These are phyloP conservation scores for Skeletonema menzelii DNA, from an alignment of 108 stramenopile genomes.

Conservation along the genomic window DNA sequence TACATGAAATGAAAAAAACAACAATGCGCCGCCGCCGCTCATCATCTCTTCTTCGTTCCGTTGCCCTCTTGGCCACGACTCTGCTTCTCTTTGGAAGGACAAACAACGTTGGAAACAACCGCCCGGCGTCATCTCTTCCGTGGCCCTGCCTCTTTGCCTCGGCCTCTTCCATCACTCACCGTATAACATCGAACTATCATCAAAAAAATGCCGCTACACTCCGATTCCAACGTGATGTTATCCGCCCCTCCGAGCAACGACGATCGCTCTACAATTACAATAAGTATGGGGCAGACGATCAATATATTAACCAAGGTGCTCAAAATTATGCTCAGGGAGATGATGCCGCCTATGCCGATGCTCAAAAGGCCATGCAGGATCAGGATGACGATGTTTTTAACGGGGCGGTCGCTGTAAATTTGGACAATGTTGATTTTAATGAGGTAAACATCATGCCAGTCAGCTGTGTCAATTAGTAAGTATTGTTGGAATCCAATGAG, in stretches of 20 bases:
- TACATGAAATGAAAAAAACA: neutral
- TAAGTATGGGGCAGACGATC: conserved; percentile 2
- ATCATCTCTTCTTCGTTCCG: neutral
- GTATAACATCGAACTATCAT: conserved; percentile 8
- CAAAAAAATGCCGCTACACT: neutral
- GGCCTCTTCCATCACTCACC: conserved; percentile 18
- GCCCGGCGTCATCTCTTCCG: neutral
- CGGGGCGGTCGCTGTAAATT: neutral
- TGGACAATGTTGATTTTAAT: conserved; percentile 61
- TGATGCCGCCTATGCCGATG: conserved; percentile 6
- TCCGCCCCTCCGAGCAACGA: neutral
- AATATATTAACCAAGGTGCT: conserved; percentile 8
- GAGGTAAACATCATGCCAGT: conserved; percentile 79
- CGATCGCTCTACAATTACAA: neutral
- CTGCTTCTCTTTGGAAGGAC: neutral
- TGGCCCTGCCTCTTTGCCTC: conserved; percentile 14
- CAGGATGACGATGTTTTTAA: conserved; percentile 52
- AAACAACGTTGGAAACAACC: neutral
- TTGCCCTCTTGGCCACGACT: neutral
- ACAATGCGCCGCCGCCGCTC: conserved; percentile 4
- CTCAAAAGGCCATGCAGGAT: conserved; percentile 8
- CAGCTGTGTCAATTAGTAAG: conserved; percentile 89
- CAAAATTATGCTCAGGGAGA: conserved; percentile 22
- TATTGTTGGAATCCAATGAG: conserved; percentile 1
- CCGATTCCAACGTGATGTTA: neutral